phyloP scores from a whole-genome alignment of 2,329 filamentous ascomycete genomes.

The Curvularia spicifera region DNA sequence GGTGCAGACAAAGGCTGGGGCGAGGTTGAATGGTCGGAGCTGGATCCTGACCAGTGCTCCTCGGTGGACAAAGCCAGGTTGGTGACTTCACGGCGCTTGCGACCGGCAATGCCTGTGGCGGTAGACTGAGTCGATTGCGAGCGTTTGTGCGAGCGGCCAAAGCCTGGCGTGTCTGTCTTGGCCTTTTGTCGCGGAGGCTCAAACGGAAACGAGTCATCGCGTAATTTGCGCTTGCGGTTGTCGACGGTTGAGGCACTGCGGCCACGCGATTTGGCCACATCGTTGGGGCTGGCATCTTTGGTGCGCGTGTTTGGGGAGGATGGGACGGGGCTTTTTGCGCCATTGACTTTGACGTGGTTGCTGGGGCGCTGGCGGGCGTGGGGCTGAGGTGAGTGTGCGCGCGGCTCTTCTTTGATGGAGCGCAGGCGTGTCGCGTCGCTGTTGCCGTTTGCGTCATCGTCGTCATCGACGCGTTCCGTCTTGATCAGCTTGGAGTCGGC shows the following conservation, averaged over 20 bases:
- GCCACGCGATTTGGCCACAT: slow-evolving; percentile 38
- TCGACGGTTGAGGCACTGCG: slow-evolving; percentile 49
- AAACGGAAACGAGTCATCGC: slow-evolving; percentile 45
- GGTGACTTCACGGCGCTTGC: slow-evolving; percentile 45
- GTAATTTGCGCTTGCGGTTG: slow-evolving; percentile 50
- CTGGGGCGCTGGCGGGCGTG: slow-evolving; percentile 38
- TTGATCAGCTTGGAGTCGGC: slow-evolving; percentile 51
- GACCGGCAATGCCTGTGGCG: slow-evolving; percentile 35
- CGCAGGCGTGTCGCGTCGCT: slow-evolving; percentile 32
- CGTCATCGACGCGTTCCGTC: slow-evolving; percentile 47
- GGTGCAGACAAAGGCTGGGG: slow-evolving; percentile 39
- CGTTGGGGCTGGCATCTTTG: slow-evolving; percentile 44
- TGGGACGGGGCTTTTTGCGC: slow-evolving; percentile 41
- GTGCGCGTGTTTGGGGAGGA: slow-evolving; percentile 47
- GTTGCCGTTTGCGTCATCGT: slow-evolving; percentile 31
- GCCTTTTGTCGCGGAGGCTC: slow-evolving; percentile 51
- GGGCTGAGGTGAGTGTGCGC: slow-evolving; percentile 30
- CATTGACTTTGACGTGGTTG: slow-evolving; percentile 38
- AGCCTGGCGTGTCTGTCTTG: slow-evolving; percentile 46
- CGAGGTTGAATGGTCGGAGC: slow-evolving; percentile 48
- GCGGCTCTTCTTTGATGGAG: slow-evolving; percentile 39
- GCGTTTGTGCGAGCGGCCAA: slow-evolving; percentile 47
- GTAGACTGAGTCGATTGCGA: slow-evolving; percentile 49
- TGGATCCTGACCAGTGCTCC: slow-evolving; percentile 45
- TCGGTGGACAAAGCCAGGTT: slow-evolving; percentile 41